A percentile compares a stretch with the other conserved stretches of the same genome.
Evolutionary conservation across 441 rosid species (phyloP).

Genomic region (Isatis lusitanica): DNA sequence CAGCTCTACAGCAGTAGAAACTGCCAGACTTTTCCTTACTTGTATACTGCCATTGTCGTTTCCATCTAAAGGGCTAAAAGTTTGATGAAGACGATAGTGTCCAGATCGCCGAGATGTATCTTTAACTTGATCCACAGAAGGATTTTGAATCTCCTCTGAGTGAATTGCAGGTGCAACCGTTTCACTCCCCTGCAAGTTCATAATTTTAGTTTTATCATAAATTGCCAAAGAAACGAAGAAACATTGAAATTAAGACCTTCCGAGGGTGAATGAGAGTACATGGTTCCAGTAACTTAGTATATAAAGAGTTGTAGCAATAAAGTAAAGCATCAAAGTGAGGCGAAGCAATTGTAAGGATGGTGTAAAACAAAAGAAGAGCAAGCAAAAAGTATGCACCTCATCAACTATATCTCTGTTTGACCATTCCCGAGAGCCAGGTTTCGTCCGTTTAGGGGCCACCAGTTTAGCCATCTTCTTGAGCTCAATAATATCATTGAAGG

Average conservation of each 20-base stretch:
- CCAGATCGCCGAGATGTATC: conserved; percentile 49
- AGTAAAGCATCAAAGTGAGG: conserved; percentile 14
- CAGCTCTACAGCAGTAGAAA: conserved; percentile 92
- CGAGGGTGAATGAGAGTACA: conserved; percentile 20
- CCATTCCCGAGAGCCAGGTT: conserved; percentile 52
- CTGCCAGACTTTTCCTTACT: conserved; percentile 75
- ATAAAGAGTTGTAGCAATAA: background rate
- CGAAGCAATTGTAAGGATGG: background rate
- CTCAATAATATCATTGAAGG: conserved; percentile 67
- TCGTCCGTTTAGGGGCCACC: conserved; percentile 51
- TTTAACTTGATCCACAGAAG: conserved; percentile 42
- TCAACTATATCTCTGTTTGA: conserved; percentile 50
- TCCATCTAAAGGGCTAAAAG: conserved; percentile 61
- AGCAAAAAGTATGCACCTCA: conserved; percentile 40
- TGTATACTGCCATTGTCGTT: conserved; percentile 50
- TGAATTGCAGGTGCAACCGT: conserved; percentile 42
- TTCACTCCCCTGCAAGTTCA: conserved; percentile 54
- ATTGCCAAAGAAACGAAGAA: conserved; percentile 10
- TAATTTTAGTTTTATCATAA: conserved; percentile 8
- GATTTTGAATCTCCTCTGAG: conserved; percentile 40
- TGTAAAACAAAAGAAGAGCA: conserved; percentile 22
- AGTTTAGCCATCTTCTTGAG: conserved; percentile 70
- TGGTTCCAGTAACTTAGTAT: background rate
- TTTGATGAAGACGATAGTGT: conserved; percentile 55
- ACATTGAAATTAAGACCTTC: conserved; percentile 23